Evolutionary conservation across 768 basidiomycete species (phyloP), one percentile per base, ranked within the genome.

Genomic region (Leucosporidium creatinivorum): DNA sequence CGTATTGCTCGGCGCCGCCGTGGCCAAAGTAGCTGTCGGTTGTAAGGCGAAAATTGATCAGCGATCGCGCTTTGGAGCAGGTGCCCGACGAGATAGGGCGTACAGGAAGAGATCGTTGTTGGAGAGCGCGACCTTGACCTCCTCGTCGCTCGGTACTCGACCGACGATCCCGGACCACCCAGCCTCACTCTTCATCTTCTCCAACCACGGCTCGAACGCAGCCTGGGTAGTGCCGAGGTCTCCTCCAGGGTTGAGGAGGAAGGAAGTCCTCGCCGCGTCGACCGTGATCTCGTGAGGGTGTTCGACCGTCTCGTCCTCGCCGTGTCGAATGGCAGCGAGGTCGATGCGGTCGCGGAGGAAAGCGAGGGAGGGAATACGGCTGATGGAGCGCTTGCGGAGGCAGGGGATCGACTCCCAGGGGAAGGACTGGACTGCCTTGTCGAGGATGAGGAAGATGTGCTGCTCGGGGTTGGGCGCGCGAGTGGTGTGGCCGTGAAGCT

Each of bases 321-420:
- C 51, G 51, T 52, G 12, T 17, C 56, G 56, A 61, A 26, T 21
- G 1, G 63, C 80, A 12, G 85, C 84, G 66, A 89, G 83, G 39
- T 83, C 80, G 55, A 97, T 70, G 31, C 93, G 84, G 76, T 99
- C 96, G 28, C 89, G 78, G 25, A 99, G 80, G 81, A 97, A 97
- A 65, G 89, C 84, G 49, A 93, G 76, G 47, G 88, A 90, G 3
- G 96, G 96, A 69, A 97, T 86, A n/a, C 96, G 87, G 76, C 90
- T 93, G 75, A 97, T 84, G 62, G 92, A 89, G 58, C 87, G 82
- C 13, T 88, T 90, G 51, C 90, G 83, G 17, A 98, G 79, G 51
- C 87, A 83, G 0, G 94, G 93, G 19, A 97, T 85, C 30, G 89
- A 93, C 79, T 98, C 96, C 94, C 94, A 98, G 3, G 96, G 93